Conservation (phyloP, 805 yeast genomes). For the Suhomyces vadensis region DNA sequence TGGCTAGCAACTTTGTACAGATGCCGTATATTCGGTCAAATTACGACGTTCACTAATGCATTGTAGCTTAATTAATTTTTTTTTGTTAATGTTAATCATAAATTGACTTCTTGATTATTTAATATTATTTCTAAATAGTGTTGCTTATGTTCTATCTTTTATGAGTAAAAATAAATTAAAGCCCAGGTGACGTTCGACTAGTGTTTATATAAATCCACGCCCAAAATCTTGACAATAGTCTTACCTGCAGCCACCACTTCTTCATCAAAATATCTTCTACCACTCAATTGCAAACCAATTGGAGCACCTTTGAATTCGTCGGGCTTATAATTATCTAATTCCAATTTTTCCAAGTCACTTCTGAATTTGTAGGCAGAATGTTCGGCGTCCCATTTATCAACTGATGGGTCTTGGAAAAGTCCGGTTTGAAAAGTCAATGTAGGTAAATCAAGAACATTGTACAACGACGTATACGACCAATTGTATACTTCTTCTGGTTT, state of each 20-base stretch:
- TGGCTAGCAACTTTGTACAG: too few relatives aligned
- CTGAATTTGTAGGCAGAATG: slow-evolving; percentile 39
- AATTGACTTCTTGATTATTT: too few relatives aligned
- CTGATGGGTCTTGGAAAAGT: slow-evolving; percentile 52
- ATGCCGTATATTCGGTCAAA: too few relatives aligned
- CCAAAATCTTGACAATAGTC: slow-evolving; percentile 38
- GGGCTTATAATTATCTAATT: slow-evolving; percentile 48
- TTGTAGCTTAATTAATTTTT: too few relatives aligned
- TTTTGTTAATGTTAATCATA: too few relatives aligned
- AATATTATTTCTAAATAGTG: too few relatives aligned
- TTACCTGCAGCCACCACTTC: slow-evolving; percentile 53
- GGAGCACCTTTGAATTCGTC: slow-evolving; percentile 54
- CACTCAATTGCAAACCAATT: slow-evolving; percentile 52
- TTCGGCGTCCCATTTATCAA: slow-evolving; percentile 50
- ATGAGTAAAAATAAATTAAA: too few relatives aligned
- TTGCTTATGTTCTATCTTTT: too few relatives aligned
- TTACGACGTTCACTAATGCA: too few relatives aligned
- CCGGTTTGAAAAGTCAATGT: slow-evolving; percentile 65
- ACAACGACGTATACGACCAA: slow-evolving; percentile 80
- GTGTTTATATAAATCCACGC: slow-evolving; percentile 26
- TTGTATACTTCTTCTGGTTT: slow-evolving; percentile 60
- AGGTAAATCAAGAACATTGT: slow-evolving; percentile 73
- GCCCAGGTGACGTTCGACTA: slow-evolving; percentile 12
- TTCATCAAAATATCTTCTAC: slow-evolving; percentile 57
- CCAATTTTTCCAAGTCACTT: slow-evolving; percentile 49